Conservation (phyloP, 495 filamentous ascomycete species). For the Clohesyomyces aquaticus region DNA sequence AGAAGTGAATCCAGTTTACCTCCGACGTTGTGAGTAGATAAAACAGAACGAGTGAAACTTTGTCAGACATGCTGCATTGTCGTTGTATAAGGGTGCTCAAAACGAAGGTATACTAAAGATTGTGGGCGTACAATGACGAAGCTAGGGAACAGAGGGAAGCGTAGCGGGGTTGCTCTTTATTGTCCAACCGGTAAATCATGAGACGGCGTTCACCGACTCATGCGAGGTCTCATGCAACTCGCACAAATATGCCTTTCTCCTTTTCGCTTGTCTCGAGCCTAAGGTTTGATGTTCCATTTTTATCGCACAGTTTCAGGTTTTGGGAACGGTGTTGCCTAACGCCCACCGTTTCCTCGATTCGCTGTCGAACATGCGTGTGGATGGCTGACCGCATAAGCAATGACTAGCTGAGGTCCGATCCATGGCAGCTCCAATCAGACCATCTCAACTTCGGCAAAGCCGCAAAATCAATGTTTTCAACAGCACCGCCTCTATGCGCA, state of each 20-base stretch:
- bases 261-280: too few species aligned
- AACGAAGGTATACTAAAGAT: not conserved
- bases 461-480: not conserved
- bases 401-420: not conserved
- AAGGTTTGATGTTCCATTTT: not conserved
- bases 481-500: not conserved
- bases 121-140: not conserved
- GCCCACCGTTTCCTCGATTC: not conserved
- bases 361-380: not conserved
- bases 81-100: not conserved
- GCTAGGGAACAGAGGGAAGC: not conserved
- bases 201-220: not conserved
- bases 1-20: not conserved
- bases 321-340: too few species aligned
- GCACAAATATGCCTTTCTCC: not conserved
- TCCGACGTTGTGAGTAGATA: not conserved
- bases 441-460: not conserved
- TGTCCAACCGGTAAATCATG: not conserved
- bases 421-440: not conserved
- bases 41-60: not conserved
- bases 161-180: not conserved
- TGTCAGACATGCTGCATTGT: not conserved
- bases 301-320: not conserved
- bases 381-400: not conserved
- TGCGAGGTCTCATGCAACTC: not conserved